Base-by-base conservation (phyloP, 106 monocot genomes). In the Dendrobium nobile region DNA sequence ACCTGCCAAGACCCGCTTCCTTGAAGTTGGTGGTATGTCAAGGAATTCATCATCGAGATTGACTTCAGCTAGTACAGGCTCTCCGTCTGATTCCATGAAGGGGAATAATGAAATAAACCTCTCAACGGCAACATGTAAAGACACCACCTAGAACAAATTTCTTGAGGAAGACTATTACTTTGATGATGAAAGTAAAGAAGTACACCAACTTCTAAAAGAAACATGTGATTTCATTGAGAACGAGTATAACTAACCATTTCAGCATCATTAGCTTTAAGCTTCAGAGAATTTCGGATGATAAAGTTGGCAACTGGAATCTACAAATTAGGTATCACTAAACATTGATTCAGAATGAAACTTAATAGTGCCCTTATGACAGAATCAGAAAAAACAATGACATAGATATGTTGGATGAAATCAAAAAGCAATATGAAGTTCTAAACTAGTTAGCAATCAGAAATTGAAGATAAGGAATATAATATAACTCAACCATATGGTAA, bases 221-320 rank as follows among this genome's bases (percentile, higher is more conserved):
- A 33, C 18, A 2, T 5, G 37, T 59, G 13, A 77, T 31, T 54
- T 77, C 51, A 40, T 18, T 24, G 51, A 54, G 24, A 41, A 16
- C 6, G 61, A 68, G 27, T 61, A 33, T 31, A 42, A 79, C 82
- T 45, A 40, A 95, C 95, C 87, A 72, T 95, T 47, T 99, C 93
- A 80, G 91, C 89, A 86, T 99, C 92, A 88, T 83, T 91, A 73
- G 84, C 78, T 82, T 99, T 93, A 24, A 95, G 85, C 83, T 99
- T 99, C 55, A 99, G 86, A 41, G 98, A 99, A 82, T 88, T 88
- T 28, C 85, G 81, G 72, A 99, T 81, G 15, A 95, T 91, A 80
- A 88, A 85, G 67, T 82, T 95, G 7, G 87, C 19, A 48, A 90
- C 88, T 80, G 91, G 86, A 84, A 90, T 77, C 93, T 95, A 83